phyloP scores from a whole-genome alignment of 306 rosid species.

The Corylus avellana region DNA sequence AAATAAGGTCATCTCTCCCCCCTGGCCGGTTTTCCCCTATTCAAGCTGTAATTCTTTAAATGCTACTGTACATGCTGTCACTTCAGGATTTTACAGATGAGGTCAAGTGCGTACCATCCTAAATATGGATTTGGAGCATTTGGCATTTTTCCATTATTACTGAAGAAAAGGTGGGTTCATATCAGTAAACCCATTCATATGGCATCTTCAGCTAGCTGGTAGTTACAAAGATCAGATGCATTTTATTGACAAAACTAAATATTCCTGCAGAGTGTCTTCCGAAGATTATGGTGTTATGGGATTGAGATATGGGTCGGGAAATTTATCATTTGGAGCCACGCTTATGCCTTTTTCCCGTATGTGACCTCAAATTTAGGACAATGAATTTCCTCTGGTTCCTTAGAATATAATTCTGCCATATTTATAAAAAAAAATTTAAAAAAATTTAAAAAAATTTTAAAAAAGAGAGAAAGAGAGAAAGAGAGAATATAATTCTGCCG shows the following conservation, averaged over 20 bases:
- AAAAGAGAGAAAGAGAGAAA: no score
- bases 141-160: conserved; percentile 74
- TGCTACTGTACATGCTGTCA: conserved; percentile 13
- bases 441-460: no score
- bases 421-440: no score
- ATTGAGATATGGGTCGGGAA: conserved; percentile 85
- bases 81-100: conserved; percentile 78
- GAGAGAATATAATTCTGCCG: no score
- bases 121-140: conserved; percentile 89
- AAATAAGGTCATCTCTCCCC: not conserved
- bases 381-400: conserved; percentile 9
- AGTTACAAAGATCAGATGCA: conserved; percentile 25
- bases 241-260: conserved; percentile 34
- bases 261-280: conserved; percentile 57
- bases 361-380: conserved; percentile 28
- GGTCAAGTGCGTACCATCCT: conserved; percentile 76
- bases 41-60: conserved; percentile 15
- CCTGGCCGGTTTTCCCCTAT: conserved; percentile 11
- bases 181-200: conserved; percentile 22
- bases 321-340: conserved; percentile 74
- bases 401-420: not conserved
- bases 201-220: conserved; percentile 31
- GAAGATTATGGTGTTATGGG: conserved; percentile 80
- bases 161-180: conserved; percentile 65
- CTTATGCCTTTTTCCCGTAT: conserved; percentile 70